Base-by-base conservation (phyloP, 768 basidiomycete genomes). In the Strobilomyces dryophilus region DNA sequence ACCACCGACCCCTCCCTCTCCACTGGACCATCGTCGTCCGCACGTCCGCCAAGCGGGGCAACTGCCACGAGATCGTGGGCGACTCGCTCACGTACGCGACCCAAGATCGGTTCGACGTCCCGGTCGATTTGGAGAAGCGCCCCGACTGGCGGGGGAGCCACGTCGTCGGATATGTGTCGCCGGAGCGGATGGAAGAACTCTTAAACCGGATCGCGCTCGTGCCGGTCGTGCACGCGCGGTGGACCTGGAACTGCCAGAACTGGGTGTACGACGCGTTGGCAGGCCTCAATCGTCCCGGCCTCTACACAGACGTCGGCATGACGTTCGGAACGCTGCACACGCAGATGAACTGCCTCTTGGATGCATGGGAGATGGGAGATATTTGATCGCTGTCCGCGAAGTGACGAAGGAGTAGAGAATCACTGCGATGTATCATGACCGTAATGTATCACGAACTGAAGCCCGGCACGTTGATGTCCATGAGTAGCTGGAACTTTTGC, bases 21-120 rank as follows among this genome's bases (percentile, higher is more conserved):
- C 67, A 68, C 51, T 68, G 67, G 67, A 48, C 60, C 12, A 61
- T 68, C 58, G 10, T 61, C 45, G 31, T 69, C 49, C 67, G 57
- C 15, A 69, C 61, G 10, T 56, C 53, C 5, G 14, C 53, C 0
- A 11, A 4, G 0, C 54, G 44, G 0, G 67, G 67, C 4, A 64
- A 67, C 36, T 44, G 46, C 7, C 64, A 69, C 52, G 61, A 69
- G 35, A 41, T 68, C 35, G 49, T 60, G 1, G 66, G 65, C 4
- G 60, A 60, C 49, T 49, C 9, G 1, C 35, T 59, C 41, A 67
- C 63, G 0, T 69, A 51, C 45, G n/a, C 51, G 4, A 51, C 51
- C 3, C 56, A 50, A 4, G 54, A 55, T 50, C 51, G 39, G 2
- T 55, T 61, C 50, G 41, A 61, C 17, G 15, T 58, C n/a, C 39